Conservation (phyloP, 306 rosid genomes). For the Castanea crenata region DNA sequence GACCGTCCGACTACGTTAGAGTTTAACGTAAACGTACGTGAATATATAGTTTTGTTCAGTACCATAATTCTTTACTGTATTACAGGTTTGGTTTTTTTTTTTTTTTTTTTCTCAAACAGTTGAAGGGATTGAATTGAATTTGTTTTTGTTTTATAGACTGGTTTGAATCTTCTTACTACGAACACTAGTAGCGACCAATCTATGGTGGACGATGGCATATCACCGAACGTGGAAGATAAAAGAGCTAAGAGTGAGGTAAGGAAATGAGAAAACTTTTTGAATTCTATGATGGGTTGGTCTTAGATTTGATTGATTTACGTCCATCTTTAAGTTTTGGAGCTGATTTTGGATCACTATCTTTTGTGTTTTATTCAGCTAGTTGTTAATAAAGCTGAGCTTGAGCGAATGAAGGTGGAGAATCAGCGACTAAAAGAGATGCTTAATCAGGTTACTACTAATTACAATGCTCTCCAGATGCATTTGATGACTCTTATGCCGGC, state of each 20-base stretch:
- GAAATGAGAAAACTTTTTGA: neutral
- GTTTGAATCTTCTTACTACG: conserved; percentile 69
- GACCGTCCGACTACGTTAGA: conserved; percentile 23
- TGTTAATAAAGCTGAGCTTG: conserved; percentile 54
- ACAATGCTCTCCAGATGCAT: conserved; percentile 52
- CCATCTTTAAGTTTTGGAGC: neutral
- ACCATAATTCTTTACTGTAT: too few species aligned
- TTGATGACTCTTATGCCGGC: conserved; percentile 27
- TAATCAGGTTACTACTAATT: conserved; percentile 34
- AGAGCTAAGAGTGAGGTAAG: conserved; percentile 53
- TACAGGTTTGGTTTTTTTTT: neutral
- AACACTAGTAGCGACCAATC: conserved; percentile 62
- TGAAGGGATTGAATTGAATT: neutral
- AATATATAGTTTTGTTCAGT: neutral
- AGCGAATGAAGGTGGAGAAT: conserved; percentile 58
- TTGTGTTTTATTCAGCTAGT: conserved; percentile 35
- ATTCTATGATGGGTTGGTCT: neutral
- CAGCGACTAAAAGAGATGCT: conserved; percentile 38
- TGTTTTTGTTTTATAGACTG: conserved; percentile 43
- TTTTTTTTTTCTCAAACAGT: neutral
- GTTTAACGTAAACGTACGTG: conserved; percentile 57
- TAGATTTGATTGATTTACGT: neutral
- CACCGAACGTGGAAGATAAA: conserved; percentile 40
- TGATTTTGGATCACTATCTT: neutral
- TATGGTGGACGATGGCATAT: conserved; percentile 45